These are phyloP conservation scores for Blakeslea trispora DNA, from an alignment of 371 early-diverging fungal genomes.

Conservation along the genomic window DNA sequence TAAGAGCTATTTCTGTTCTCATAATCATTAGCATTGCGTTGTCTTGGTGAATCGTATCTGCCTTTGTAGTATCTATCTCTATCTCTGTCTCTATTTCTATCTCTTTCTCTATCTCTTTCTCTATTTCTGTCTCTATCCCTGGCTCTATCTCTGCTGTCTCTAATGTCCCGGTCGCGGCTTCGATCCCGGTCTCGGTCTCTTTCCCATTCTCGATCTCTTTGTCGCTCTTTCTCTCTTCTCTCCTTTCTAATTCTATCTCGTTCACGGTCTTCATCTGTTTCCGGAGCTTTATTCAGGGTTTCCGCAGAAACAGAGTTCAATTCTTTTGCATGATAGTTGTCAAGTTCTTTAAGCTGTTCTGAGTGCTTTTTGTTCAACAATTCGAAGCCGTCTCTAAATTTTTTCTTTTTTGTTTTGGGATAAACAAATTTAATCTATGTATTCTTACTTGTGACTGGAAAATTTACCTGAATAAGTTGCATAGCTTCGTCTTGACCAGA, in stretches of 20 bases:
- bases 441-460: no score
- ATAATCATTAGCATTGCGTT: neutral
- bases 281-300: neutral
- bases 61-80: neutral
- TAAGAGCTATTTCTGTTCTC: neutral
- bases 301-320: neutral
- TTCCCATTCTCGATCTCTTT: neutral
- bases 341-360: neutral
- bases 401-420: constrained; percentile 1
- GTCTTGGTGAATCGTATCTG: no score
- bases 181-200: neutral
- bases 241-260: neutral
- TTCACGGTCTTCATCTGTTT: neutral
- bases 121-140: neutral
- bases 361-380: neutral
- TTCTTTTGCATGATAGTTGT: constrained; percentile 2
- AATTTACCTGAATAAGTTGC: no score
- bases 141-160: neutral
- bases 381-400: constrained; percentile 1
- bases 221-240: neutral
- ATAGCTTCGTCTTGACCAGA: no score
- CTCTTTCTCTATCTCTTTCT: neutral
- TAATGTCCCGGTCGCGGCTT: no score
- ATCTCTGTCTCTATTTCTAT: neutral
- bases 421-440: no score